phyloP scores from a whole-genome alignment of 2,329 filamentous ascomycete species.

The Colletotrichum sp. region DNA sequence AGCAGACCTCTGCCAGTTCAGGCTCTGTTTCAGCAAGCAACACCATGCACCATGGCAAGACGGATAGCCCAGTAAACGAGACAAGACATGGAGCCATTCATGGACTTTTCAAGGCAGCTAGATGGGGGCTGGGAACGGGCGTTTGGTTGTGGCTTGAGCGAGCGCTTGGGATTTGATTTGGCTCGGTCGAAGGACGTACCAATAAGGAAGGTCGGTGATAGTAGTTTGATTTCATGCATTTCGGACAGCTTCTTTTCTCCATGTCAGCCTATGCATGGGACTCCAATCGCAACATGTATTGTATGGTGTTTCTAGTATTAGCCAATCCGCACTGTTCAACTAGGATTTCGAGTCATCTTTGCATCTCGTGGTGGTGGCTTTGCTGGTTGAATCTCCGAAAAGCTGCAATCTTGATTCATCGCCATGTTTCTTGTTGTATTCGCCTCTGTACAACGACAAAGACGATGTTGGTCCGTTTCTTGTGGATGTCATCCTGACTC shows the following conservation, averaged over 20 bases:
- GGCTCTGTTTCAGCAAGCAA: fast-evolving
- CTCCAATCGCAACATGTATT: not conserved
- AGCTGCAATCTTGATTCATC: not conserved
- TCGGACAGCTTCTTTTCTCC: not conserved
- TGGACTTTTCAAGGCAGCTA: not conserved
- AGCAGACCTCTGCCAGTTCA: not conserved
- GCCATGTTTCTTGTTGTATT: not conserved
- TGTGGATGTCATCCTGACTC: not conserved
- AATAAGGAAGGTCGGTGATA: not conserved
- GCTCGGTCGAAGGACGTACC: not conserved
- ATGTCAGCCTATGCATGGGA: not conserved
- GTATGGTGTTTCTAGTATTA: fast-evolving
- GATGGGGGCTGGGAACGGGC: not conserved
- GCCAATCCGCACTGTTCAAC: not conserved
- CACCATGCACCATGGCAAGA: not conserved
- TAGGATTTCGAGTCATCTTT: not conserved
- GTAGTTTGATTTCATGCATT: not conserved
- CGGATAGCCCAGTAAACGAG: not conserved
- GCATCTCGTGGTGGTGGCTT: fast-evolving
- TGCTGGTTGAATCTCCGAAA: not conserved
- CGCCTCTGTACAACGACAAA: not conserved
- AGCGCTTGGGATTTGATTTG: not conserved
- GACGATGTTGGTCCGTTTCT: not conserved
- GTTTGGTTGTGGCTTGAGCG: not conserved
- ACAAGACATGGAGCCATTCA: not conserved